Base-by-base conservation (phyloP, 768 basidiomycete genomes). In the Mycena venus region DNA sequence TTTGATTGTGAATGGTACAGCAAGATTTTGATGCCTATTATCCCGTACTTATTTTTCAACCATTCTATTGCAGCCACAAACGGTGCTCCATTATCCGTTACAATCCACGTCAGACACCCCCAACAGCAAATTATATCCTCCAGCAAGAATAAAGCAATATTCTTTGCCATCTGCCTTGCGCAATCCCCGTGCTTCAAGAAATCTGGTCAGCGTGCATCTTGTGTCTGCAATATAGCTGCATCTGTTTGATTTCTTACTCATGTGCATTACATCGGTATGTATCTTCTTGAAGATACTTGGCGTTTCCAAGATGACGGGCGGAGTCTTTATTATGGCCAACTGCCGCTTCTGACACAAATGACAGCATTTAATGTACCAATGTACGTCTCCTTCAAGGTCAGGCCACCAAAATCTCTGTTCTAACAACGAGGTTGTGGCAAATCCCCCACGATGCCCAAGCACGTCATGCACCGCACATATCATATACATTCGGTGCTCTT, bases 1-100 rank as follows among this genome's bases (percentile, higher is more conserved):
- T 89, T 88, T 0, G 86, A 84, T 4, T 77, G 80, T 0, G 84
- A 87, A 71, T 88, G 88, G 77, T 88, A 89, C 0, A 82, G 77
- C 0, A 83, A 86, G 4, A 89, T 87, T 0, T 78, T 70, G 19
- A 89, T 88, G 32, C 87, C 85, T 0, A 68, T 56, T 23, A 89
- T 86, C 4, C 83, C 68, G 21, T 84, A 84, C 11, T 75, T 74
- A 15, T 76, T 63, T 2, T 70, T 65, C 0, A 82, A 62, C 58
- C 55, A 73, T 6, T 78, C 64, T 19, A 77, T 23, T 0, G 81
- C 85, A 0, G 78, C 70, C 0, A 84, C 31, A 25, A 82, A 84
- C 0, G 80, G 79, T 0, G 81, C 76, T 0, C 85, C 83, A 64
- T 87, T 87, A 71, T 86, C 84, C 0, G 82, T 82, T 11, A 86